Evolutionary conservation across 805 yeast species (phyloP).

Genomic region (Yarrowia alimentaria): DNA sequence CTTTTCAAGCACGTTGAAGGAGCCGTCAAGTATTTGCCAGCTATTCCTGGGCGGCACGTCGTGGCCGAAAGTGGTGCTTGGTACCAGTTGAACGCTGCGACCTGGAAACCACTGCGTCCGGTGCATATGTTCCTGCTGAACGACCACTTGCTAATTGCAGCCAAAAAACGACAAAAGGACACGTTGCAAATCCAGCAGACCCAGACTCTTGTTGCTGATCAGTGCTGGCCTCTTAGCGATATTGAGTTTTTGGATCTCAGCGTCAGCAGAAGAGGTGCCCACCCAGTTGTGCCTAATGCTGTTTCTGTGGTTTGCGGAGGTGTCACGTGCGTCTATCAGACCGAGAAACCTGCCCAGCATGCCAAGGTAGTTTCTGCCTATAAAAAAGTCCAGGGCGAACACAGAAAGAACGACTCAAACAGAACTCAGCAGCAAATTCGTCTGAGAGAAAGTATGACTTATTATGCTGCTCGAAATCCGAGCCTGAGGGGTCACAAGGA

Average conservation of each 20-base stretch:
- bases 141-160: constrained; percentile 73
- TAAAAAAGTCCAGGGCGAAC: constrained; percentile 29
- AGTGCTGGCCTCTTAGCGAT: constrained; percentile 74
- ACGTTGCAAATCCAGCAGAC: constrained; percentile 38
- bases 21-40: constrained; percentile 75
- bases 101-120: constrained; percentile 75
- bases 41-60: constrained; percentile 76
- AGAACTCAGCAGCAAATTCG: constrained; percentile 27
- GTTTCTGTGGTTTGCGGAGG: constrained; percentile 51
- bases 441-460: constrained; percentile 28
- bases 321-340: constrained; percentile 46
- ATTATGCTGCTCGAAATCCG: constrained; percentile 29
- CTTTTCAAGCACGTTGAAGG: constrained; percentile 84
- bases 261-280: constrained; percentile 31
- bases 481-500: constrained; percentile 18
- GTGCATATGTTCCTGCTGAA: constrained; percentile 74
- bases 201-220: constrained; percentile 60
- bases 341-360: constrained; percentile 32
- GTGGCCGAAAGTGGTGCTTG: constrained; percentile 77
- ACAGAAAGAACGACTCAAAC: constrained; percentile 5
- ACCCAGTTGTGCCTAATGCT: constrained; percentile 35
- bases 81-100: constrained; percentile 82
- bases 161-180: constrained; percentile 49
- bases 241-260: constrained; percentile 48
- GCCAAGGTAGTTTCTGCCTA: constrained; percentile 30